Percentiles rank a stretch among this genome's conserved stretches.
Conservation (phyloP, 371 early-diverging fungal genomes). For the Umbelopsis sp. region DNA sequence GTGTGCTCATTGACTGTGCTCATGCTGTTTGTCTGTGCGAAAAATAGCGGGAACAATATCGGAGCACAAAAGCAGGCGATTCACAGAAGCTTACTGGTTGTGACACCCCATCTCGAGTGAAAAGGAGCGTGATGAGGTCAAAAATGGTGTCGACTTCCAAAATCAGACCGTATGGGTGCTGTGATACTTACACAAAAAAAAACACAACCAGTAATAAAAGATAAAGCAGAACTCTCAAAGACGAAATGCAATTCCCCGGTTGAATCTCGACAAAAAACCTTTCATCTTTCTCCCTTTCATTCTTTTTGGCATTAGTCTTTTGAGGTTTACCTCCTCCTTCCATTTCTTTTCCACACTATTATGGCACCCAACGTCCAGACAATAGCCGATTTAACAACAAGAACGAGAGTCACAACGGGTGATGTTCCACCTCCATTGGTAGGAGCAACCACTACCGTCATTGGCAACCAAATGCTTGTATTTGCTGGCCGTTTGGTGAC, state of each 20-base stretch:
- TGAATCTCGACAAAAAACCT: not conserved
- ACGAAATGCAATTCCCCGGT: not conserved
- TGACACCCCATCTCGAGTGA: not conserved
- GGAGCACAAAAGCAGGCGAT: slow-evolving; percentile 2
- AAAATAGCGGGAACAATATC: not conserved
- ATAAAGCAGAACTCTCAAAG: not conserved
- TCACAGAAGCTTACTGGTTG: not conserved
- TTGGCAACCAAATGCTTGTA: slow-evolving; percentile 68
- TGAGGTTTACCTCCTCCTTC: not conserved
- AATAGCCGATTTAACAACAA: slow-evolving; percentile 69
- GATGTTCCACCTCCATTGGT: slow-evolving; percentile 80
- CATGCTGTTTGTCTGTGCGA: not conserved
- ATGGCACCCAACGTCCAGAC: slow-evolving; percentile 42
- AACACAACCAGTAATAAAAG: not conserved
- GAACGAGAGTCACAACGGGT: slow-evolving; percentile 69
- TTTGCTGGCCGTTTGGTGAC: slow-evolving; percentile 79
- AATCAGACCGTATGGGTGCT: not conserved
- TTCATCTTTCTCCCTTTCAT: not conserved
- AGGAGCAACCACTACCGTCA: slow-evolving; percentile 73
- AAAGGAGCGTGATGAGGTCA: slow-evolving; percentile 3
- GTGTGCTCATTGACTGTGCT: not conserved
- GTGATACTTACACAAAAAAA: slow-evolving; percentile 14
- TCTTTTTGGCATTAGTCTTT: not conserved
- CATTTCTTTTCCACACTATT: not conserved
- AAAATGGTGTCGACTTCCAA: slow-evolving; percentile 10